phyloP scores from a whole-genome alignment of 2,329 filamentous ascomycete genomes.

The Pestalotiopsis sp. region DNA sequence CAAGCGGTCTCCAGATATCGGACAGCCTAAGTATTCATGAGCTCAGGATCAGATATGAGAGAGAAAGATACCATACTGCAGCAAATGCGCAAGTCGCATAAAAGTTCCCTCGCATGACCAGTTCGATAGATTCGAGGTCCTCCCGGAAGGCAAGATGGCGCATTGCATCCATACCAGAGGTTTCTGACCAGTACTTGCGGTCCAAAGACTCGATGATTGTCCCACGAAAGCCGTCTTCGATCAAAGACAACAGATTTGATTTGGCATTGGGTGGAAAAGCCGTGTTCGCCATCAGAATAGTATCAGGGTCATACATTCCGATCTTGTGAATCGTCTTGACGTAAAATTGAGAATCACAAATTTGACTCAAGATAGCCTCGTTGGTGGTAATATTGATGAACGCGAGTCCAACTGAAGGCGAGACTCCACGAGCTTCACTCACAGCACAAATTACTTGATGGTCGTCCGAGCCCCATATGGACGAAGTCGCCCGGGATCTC shows the following conservation, averaged over 20 bases:
- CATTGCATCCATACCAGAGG: slow-evolving; percentile 75
- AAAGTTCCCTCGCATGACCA: slow-evolving; percentile 80
- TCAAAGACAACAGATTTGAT: slow-evolving; percentile 74
- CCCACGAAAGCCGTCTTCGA: slow-evolving; percentile 71
- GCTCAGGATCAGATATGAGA: slow-evolving; percentile 15
- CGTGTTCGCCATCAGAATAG: slow-evolving; percentile 77
- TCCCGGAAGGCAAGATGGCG: slow-evolving; percentile 77
- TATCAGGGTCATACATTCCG: slow-evolving; percentile 75
- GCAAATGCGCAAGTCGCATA: slow-evolving; percentile 85
- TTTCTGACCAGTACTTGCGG: slow-evolving; percentile 83
- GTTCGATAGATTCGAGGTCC: slow-evolving; percentile 79
- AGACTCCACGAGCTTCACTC: slow-evolving; percentile 84
- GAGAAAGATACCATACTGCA: slow-evolving; percentile 61
- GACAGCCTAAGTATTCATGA: slow-evolving; percentile 61
- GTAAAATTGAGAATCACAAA: slow-evolving; percentile 92
- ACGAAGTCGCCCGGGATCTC: slow-evolving; percentile 44
- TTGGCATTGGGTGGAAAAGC: slow-evolving; percentile 66
- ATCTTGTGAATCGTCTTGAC: slow-evolving; percentile 87
- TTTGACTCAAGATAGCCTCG: slow-evolving; percentile 84
- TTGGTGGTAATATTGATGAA: slow-evolving; percentile 86
- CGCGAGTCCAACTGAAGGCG: slow-evolving; percentile 81
- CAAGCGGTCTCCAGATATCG: slow-evolving; percentile 78
- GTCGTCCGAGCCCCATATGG: slow-evolving; percentile 49
- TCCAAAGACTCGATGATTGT: slow-evolving; percentile 68
- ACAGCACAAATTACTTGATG: slow-evolving; percentile 87